Base-by-base conservation (phyloP, 306 rosid genomes). In the Bauhinia variegata region DNA sequence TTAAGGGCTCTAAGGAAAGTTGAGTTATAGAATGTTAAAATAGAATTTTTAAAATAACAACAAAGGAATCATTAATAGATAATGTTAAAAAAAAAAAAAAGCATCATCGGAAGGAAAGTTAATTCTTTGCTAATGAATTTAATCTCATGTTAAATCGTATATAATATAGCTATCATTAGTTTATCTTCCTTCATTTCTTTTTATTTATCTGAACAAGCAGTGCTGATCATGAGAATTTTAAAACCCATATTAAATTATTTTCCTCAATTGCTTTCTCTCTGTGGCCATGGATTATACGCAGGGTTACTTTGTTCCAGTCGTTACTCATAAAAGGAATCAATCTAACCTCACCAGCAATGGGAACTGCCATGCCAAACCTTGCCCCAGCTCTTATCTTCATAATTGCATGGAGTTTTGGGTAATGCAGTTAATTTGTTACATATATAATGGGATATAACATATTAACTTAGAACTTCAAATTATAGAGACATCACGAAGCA, bases 351-450 rank as follows among this genome's bases (percentile, higher is more conserved):
- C 95, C 97, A 37, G 82, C 92, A 17, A 88, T 93, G 86, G 99
- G 90, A 70, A 90, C 97, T 6, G 91, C 99, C 54, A 93, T 88
- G 99, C 96, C 97, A 56, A 93, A 90, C 78, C 83, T 90, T 62
- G 87, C 96, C 32, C 99, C 99, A 0, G 99, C 87, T 13, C 78
- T 93, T 64, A 90, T 93, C 73, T 90, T 86, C 71, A 32, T 84
- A 69, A 90, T 90, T 32, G 95, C 99, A 2, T 93, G 97, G 88
- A 72, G 68, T 65, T 71, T 74, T 38, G 80, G 98, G 98, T 88
- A 85, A 70, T 67, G 14, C 52, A 51, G 63, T 52, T 36, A 5
- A 62, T 17, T 12, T 46, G 31, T 38, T 30, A n/a, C n/a, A n/a
- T n/a, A n/a, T n/a, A n/a, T 8, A 36, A 53, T 11, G 16, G 48